Evolutionary conservation across 2,329 filamentous ascomycete species (phyloP).

Genomic region (Aspergillus pseudotamarii): DNA sequence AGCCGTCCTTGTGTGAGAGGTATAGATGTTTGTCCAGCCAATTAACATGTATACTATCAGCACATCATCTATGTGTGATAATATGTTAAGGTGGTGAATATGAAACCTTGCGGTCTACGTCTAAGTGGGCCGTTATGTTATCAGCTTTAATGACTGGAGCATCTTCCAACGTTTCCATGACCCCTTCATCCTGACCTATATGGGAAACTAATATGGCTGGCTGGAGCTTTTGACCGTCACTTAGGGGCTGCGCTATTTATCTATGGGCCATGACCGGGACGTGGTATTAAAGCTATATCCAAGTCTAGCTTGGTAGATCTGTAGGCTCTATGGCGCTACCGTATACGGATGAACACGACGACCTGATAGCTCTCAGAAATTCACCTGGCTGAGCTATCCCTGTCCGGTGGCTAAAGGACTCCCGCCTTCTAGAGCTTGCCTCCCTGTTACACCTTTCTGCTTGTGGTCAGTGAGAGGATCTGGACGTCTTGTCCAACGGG

Average conservation of each 20-base stretch:
- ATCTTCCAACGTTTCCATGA: too few species aligned
- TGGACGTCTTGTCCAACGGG: neutral
- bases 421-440: neutral
- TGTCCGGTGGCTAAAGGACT: too few species aligned
- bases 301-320: neutral
- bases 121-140: too few species aligned
- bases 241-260: neutral
- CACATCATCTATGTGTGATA: too few species aligned
- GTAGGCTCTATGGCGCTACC: neutral
- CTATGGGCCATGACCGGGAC: neutral
- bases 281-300: neutral
- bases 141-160: too few species aligned
- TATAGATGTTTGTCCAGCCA: too few species aligned
- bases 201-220: neutral
- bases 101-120: too few species aligned
- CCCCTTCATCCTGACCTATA: too few species aligned
- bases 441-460: neutral
- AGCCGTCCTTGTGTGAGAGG: too few species aligned
- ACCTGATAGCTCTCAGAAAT: neutral
- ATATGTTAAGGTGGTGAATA: too few species aligned
- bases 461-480: neutral
- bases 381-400: neutral
- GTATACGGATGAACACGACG: neutral
- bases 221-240: neutral
- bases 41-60: too few species aligned